Evolutionary conservation across 2,329 filamentous ascomycete species (phyloP).

Genomic region (Myriangium duriaei): DNA sequence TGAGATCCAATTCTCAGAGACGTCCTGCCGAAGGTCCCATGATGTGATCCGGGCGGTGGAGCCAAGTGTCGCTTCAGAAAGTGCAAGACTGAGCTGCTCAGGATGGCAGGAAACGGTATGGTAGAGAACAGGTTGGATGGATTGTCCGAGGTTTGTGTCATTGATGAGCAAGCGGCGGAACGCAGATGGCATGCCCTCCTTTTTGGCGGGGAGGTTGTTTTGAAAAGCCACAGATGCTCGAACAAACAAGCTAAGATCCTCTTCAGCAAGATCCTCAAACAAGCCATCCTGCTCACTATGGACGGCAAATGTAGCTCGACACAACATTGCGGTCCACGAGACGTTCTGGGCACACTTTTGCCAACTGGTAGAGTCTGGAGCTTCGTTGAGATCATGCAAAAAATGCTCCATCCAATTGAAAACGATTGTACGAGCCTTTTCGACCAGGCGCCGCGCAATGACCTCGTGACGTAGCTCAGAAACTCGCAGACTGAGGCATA

Average conservation of each 20-base stretch:
- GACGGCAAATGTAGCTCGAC: conserved; percentile 35
- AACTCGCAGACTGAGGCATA: conserved; percentile 32
- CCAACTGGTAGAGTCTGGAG: conserved; percentile 27
- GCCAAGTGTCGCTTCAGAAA: not conserved
- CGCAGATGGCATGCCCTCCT: not conserved
- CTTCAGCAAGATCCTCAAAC: conserved; percentile 10
- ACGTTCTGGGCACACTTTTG: conserved; percentile 29
- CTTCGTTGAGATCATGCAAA: conserved; percentile 31
- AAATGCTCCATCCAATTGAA: conserved; percentile 39
- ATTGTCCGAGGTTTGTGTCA: not conserved
- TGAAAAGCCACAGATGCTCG: conserved; percentile 34
- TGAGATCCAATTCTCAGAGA: not conserved
- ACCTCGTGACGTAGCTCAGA: conserved; percentile 8
- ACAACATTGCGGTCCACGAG: conserved; percentile 46
- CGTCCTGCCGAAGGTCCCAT: conserved; percentile 1
- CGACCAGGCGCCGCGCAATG: conserved; percentile 21
- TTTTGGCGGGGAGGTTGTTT: conserved; percentile 25
- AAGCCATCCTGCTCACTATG: conserved; percentile 14
- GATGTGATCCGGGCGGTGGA: not conserved
- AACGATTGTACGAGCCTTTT: conserved; percentile 31
- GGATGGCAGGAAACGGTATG: conserved; percentile 28
- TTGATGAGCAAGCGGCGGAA: not conserved
- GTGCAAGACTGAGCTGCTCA: not conserved
- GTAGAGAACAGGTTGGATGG: conserved; percentile 31
- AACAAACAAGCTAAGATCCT: conserved; percentile 23